Conservation (phyloP, 2,329 filamentous ascomycete genomes). For the Setomelanomma holmii region DNA sequence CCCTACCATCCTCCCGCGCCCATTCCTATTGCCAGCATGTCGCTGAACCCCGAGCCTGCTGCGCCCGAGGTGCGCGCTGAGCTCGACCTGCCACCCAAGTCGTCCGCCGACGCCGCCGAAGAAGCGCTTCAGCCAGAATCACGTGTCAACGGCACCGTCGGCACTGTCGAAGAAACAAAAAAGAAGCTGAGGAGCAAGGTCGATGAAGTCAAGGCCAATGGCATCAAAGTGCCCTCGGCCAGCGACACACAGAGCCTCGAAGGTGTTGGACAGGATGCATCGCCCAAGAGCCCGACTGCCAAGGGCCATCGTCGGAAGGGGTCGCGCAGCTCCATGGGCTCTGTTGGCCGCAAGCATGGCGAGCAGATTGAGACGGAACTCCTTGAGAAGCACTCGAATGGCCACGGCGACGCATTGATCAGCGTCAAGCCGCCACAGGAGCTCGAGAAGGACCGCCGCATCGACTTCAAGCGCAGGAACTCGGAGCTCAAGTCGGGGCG, state of each 20-base stretch:
- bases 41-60: conserved; percentile 52
- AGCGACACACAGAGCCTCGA: conserved; percentile 31
- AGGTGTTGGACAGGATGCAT: conserved; percentile 41
- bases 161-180: conserved; percentile 14
- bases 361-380: conserved; percentile 39
- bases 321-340: conserved; percentile 41
- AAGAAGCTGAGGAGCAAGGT: conserved; percentile 12
- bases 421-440: conserved; percentile 52
- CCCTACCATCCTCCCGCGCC: conserved; percentile 1
- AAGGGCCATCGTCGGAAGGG: conserved; percentile 37
- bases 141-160: conserved; percentile 29
- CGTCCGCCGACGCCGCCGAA: conserved; percentile 53
- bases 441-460: conserved; percentile 45
- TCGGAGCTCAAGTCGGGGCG: conserved; percentile 60
- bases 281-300: conserved; percentile 40
- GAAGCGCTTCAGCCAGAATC: conserved; percentile 36
- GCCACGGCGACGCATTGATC: conserved; percentile 55
- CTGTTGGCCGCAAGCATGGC: conserved; percentile 37
- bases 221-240: conserved; percentile 14
- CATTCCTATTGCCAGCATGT: conserved; percentile 38
- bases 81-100: conserved; percentile 51
- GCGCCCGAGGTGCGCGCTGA: conserved; percentile 49
- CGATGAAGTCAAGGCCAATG: conserved; percentile 20
- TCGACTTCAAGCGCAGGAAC: conserved; percentile 42
- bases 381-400: conserved; percentile 54